Evolutionary conservation across 2,329 filamentous ascomycete genomes (phyloP).

Genomic region (Cadophora gregata): DNA sequence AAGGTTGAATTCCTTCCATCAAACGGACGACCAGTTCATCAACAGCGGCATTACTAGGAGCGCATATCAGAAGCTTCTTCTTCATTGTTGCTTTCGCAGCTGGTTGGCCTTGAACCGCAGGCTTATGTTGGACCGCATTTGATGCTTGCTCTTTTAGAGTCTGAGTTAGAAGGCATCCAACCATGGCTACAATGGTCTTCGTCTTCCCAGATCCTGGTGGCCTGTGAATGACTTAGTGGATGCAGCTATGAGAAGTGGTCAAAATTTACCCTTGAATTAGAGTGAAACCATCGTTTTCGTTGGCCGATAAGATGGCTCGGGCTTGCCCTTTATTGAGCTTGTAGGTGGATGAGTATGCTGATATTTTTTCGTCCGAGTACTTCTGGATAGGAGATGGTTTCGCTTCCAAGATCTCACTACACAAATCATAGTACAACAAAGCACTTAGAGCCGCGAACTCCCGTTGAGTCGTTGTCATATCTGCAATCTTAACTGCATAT

Average conservation of each 20-base stretch:
- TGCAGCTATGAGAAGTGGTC: neutral
- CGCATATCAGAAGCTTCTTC: conserved; percentile 94
- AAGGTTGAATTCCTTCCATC: conserved; percentile 83
- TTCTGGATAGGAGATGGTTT: conserved; percentile 87
- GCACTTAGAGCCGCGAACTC: conserved; percentile 93
- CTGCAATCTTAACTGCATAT: conserved; percentile 82
- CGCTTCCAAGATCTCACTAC: conserved; percentile 87
- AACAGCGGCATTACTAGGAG: conserved; percentile 97
- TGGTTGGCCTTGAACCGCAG: conserved; percentile 43
- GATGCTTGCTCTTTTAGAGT: conserved; percentile 47
- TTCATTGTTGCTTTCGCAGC: conserved; percentile 47
- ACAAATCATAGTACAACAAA: conserved; percentile 93
- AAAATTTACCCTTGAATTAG: conserved; percentile 80
- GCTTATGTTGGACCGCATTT: conserved; percentile 36
- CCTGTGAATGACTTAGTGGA: conserved; percentile 50
- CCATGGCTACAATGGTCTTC: conserved; percentile 96
- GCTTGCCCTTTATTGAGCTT: conserved; percentile 88
- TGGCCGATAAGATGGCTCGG: conserved; percentile 86
- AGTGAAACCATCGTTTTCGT: conserved; percentile 96
- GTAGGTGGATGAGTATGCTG: conserved; percentile 76
- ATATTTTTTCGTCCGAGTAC: conserved; percentile 76
- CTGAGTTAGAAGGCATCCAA: conserved; percentile 79
- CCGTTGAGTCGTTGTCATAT: conserved; percentile 91
- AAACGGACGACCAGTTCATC: conserved; percentile 94
- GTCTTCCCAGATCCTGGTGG: conserved; percentile 98